A percentile compares a stretch with the other conserved stretches of the same genome.
Conservation (phyloP, 495 filamentous ascomycete species). For the Podospora pseudoanserina region DNA sequence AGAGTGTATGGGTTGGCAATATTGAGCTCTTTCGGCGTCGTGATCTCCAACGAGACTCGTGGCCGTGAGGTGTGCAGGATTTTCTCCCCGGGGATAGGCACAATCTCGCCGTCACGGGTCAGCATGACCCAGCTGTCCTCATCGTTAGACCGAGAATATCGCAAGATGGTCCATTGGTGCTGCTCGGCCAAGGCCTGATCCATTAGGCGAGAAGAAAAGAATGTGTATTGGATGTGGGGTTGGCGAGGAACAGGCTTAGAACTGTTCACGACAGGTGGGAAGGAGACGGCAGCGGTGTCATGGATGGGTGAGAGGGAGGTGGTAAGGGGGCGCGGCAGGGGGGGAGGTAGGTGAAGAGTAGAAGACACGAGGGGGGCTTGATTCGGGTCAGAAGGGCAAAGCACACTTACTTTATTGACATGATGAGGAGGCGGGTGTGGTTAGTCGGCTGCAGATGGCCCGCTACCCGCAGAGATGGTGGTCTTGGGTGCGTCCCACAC, state of each 20-base stretch:
- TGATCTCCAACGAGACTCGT: slow-evolving; percentile 44
- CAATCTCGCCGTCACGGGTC: slow-evolving; percentile 47
- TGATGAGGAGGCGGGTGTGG: slow-evolving; percentile 45
- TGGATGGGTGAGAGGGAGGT: slow-evolving; percentile 8
- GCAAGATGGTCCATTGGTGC: slow-evolving; percentile 34
- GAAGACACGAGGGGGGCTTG: slow-evolving; percentile 24
- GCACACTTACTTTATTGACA: slow-evolving; percentile 66
- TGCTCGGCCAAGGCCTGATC: slow-evolving; percentile 49
- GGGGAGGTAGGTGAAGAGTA: slow-evolving; percentile 18
- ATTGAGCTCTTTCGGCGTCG: slow-evolving; percentile 42
- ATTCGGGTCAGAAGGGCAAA: slow-evolving; percentile 23
- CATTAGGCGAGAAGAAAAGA: not conserved
- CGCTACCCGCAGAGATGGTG: slow-evolving; percentile 25
- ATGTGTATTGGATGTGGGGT: slow-evolving; percentile 12
- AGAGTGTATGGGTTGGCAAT: slow-evolving; percentile 43
- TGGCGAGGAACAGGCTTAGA: not conserved
- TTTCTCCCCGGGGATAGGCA: slow-evolving; percentile 46
- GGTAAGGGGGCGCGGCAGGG: slow-evolving; percentile 24
- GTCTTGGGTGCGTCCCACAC: slow-evolving; percentile 28
- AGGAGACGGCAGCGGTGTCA: not conserved
- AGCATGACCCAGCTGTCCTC: slow-evolving; percentile 53
- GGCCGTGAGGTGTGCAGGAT: slow-evolving; percentile 45
- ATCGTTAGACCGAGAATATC: slow-evolving; percentile 39
- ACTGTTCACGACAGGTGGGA: not conserved
- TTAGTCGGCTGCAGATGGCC: slow-evolving; percentile 39